A percentile compares a stretch with the other conserved stretches of the same genome.
Evolutionary conservation across 2,329 filamentous ascomycete species (phyloP).

Genomic region (Diplodia scrobiculata): DNA sequence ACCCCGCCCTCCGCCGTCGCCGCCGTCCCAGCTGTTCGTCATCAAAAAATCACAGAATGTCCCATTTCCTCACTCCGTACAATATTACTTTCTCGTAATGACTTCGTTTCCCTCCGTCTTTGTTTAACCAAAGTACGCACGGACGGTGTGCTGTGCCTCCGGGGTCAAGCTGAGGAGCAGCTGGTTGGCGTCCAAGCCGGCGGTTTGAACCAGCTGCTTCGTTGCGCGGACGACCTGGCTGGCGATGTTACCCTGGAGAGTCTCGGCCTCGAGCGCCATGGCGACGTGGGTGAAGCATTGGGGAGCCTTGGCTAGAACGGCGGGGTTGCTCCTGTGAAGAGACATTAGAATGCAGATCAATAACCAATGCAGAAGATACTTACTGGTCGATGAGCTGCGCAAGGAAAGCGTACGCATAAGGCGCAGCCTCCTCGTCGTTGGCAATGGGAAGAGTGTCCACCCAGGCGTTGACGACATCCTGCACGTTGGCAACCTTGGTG

Average conservation of each 20-base stretch:
- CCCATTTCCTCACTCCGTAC: neutral
- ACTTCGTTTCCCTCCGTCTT: neutral
- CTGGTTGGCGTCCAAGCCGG: constrained; percentile 73
- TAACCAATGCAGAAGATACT: constrained; percentile 50
- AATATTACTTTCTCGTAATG: neutral
- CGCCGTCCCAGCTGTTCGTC: neutral
- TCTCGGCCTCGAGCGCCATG: constrained; percentile 87
- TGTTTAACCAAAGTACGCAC: constrained; percentile 71
- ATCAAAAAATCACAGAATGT: neutral
- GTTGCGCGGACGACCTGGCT: constrained; percentile 74
- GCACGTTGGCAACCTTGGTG: constrained; percentile 71
- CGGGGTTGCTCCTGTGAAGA: constrained; percentile 74
- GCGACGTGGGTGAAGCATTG: constrained; percentile 84
- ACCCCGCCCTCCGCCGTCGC: neutral
- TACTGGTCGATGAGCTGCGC: constrained; percentile 92
- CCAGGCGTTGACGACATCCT: constrained; percentile 81
- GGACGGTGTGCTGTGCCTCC: constrained; percentile 78
- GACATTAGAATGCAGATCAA: constrained; percentile 33
- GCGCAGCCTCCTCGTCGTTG: constrained; percentile 96
- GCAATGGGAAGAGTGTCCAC: constrained; percentile 85
- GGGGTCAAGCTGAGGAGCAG: constrained; percentile 74
- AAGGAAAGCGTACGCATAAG: constrained; percentile 91
- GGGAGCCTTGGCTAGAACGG: constrained; percentile 70
- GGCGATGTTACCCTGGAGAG: constrained; percentile 81
- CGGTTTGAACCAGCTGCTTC: constrained; percentile 73